phyloP scores from a whole-genome alignment of 2,329 filamentous ascomycete genomes.

The Talaromyces piceae region DNA sequence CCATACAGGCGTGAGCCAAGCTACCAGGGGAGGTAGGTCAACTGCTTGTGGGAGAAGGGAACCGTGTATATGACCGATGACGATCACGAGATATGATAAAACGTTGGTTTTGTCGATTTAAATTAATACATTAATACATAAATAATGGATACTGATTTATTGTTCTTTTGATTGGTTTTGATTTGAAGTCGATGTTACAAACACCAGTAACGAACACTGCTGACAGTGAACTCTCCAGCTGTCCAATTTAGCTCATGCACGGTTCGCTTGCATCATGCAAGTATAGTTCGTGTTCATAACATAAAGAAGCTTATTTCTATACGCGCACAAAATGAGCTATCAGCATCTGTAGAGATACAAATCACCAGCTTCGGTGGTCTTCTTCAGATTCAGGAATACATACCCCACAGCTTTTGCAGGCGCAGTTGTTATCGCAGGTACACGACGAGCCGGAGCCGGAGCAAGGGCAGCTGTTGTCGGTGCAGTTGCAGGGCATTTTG shows the following conservation, averaged over 20 bases:
- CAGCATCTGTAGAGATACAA: constrained; percentile 6
- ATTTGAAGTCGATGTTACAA: too few species aligned
- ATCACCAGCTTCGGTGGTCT: constrained; percentile 6
- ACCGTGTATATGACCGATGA: background rate
- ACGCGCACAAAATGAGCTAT: constrained; percentile 2
- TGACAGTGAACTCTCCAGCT: too few species aligned
- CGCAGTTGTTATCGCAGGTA: constrained; percentile 26
- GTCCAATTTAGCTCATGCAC: background rate
- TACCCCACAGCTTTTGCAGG: constrained; percentile 35
- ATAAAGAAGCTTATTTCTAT: constrained; percentile 10
- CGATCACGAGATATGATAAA: background rate
- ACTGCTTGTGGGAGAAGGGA: background rate
- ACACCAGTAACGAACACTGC: too few species aligned
- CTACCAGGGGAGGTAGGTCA: background rate
- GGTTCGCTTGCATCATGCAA: background rate
- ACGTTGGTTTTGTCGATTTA: background rate
- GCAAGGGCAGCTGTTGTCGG: constrained; percentile 26
- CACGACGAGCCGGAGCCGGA: constrained; percentile 24
- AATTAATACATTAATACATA: background rate
- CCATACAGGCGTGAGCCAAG: background rate
- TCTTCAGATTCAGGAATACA: constrained; percentile 15
- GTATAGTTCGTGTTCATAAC: background rate
- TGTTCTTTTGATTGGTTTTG: background rate
- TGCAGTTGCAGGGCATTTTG: constrained; percentile 28
- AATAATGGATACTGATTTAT: background rate